Percentiles rank a stretch among this genome's conserved stretches.
Conservation (phyloP, 2,329 filamentous ascomycete species). For the Aspergillus calidoustus region DNA sequence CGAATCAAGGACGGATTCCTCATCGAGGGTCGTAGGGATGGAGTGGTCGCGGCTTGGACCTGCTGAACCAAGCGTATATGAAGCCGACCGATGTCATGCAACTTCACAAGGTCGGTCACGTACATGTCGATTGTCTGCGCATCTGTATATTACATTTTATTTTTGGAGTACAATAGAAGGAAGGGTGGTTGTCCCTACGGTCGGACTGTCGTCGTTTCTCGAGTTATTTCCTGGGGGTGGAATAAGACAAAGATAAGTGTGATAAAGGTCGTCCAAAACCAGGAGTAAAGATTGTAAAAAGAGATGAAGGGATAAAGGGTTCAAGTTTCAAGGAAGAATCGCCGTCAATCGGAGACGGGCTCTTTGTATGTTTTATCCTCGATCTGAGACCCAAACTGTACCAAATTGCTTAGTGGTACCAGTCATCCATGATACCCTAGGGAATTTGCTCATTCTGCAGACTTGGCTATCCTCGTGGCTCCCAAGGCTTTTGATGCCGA, state of each 20-base stretch:
- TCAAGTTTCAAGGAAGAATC: neutral
- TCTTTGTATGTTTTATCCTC: neutral
- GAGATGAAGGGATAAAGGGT: conserved; percentile 5
- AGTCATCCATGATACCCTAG: no score
- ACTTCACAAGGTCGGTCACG: conserved; percentile 2
- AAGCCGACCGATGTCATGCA: neutral
- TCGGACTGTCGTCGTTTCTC: conserved; percentile 11
- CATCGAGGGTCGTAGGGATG: conserved; percentile 85
- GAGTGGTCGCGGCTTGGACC: conserved; percentile 88
- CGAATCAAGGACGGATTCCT: conserved; percentile 93
- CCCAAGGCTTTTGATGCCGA: neutral
- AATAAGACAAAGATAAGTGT: neutral
- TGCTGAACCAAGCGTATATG: conserved; percentile 53
- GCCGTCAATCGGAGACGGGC: no score
- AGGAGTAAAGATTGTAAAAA: conserved; percentile 2
- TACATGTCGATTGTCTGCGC: conserved; percentile 19
- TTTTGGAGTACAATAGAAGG: conserved; percentile 17
- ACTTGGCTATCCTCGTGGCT: neutral
- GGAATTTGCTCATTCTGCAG: neutral
- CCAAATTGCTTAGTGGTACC: no score
- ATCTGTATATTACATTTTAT: conserved; percentile 24
- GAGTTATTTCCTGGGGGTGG: neutral
- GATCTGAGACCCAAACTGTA: neutral
- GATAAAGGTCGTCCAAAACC: neutral
- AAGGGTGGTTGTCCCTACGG: conserved; percentile 9